Base-by-base conservation (phyloP, 441 rosid genomes). In the Gossypium schwendimanii region DNA sequence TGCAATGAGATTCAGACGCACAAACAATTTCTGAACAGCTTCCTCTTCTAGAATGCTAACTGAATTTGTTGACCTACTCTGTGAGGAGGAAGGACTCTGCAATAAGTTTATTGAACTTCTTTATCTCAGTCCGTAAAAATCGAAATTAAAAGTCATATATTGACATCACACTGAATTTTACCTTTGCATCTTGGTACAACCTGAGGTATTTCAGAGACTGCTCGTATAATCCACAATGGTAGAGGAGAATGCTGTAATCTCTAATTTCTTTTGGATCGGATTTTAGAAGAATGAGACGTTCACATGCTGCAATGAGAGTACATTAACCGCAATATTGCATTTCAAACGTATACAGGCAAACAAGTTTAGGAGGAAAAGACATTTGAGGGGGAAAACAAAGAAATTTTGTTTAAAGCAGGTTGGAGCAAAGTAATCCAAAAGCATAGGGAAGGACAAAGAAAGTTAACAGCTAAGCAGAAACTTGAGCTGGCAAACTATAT, bases 171-270 rank as follows among this genome's bases (percentile, higher is more conserved):
- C 26, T 39, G 52, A 66, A 44, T 31, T 15, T 44, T 75, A 89
- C 94, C 88, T 82, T 80, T 18, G 74, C 58, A 14, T 84, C 84
- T 53, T 63, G 73, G 64, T 84, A 87, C 72, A 77, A 26, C 72
- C 77, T 77, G 36, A 89, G 81, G 79, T 80, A 86, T 41, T 79
- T 79, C 59, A 82, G 78, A 9, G 94, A 78, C 61, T 77, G 88
- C 73, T 82, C 81, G 24, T 82, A 86, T 2, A 84, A 80, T 47
- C 90, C 90, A 44, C 91, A 87, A 41, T 89, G 94, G 73, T 87
- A 87, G 15, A 89, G 86, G 81, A 89, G 90, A 73, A 82, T 73
- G 80, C 90, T 78, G 80, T 87, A 87, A 78, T 89, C 94, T 74
- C 94, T 82, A 76, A 86, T 72, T 74, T 89, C 94, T 55, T 73